Evolutionary conservation across 2,329 filamentous ascomycete species (phyloP), one percentile per base, ranked within the genome.

Genomic region (Apiospora kogelbergensis): DNA sequence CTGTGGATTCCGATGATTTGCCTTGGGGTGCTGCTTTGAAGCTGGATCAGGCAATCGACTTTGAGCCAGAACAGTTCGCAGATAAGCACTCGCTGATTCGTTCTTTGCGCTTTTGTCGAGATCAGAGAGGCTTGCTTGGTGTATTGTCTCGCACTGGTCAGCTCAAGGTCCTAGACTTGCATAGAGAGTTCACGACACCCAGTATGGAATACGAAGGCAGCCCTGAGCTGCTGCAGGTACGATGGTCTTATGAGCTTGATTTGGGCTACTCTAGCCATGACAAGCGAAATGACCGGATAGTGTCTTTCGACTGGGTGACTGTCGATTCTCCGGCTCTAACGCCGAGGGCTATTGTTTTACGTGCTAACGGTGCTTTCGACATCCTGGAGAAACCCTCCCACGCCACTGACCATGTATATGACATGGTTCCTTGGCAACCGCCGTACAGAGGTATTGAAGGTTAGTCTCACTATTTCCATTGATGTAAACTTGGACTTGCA

Each of bases 261-360:
- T 85, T 88, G 65, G 83, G 84, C 22, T 90, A 86, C 72, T 80
- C 83, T 33, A 85, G 87, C 66, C 79, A 81, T 41, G 80, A 81
- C 41, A 81, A 84, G 72, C 86, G 86, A 76, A 84, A 85, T 72
- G 87, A 90, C 68, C 84, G 87, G 24, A 90, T 91, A 41, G 88
- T 91, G 9, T 91, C 89, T 0, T 91, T 91, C 76, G 89, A 91
- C 75, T 91, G 89, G 89, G 81, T 91, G 11, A 90, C 87, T 3
- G 80, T 90, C 63, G 82, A 85, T 13, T 88, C 86, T 3, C 81
- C 87, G 3, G 83, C 84, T 17, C 75, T 90, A 65, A 84, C 84
- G 30, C 88, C 88, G 40, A 84, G 89, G n/a, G 80, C 89, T 46
- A 77, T 91, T 30, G 88, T 88, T 1, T 77, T 91, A 33, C 84